Evolutionary conservation across 78 protist genomes (phyloP), one percentile per base, ranked within the genome.

Genomic region (Dictyostelium firmibasis): DNA sequence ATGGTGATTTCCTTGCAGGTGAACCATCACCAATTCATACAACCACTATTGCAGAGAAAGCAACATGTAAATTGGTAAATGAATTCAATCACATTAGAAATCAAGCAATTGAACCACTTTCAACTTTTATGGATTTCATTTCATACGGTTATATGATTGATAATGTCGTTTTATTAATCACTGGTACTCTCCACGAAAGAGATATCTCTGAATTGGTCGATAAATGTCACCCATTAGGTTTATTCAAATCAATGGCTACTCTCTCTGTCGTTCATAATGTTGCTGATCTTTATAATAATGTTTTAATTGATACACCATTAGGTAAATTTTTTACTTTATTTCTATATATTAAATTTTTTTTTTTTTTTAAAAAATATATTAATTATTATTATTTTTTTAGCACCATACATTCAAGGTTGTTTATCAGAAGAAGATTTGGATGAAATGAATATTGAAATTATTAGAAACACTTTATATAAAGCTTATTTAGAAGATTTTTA

Each of bases 121-220:
- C 98, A 31, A 98, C 94, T 10, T 99, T 99, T 98, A 35, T 98
- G 41, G 99, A 99, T 78, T 99, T 95, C 98, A 98, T 99, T 91
- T 98, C 99, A 27, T 97, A 96, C 83, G 98, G 98, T 14, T 99
- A 99, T 97, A 99, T 98, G 99, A 99, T 99, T 92, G 99, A 99
- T 97, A 99, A 99, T 96, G 91, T 99, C 11, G 91, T 99, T 35
- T 97, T 98, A 57, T 86, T 99, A 36, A 94, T 99, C 84, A 95
- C 98, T 11, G 99, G 99, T 81, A 94, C 99, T 18, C 86, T 97
- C 29, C 98, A 98, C 98, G 98, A 96, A 69, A 83, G 99, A 44
- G 98, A 97, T 86, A 81, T 97, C 62, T 10, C 60, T 31, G 99
- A 98, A 83, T 94, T 98, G 4, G 35, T 98, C 25, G 97, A 92